Conservation (phyloP, 768 basidiomycete species). For the Lentinula lateritia region DNA sequence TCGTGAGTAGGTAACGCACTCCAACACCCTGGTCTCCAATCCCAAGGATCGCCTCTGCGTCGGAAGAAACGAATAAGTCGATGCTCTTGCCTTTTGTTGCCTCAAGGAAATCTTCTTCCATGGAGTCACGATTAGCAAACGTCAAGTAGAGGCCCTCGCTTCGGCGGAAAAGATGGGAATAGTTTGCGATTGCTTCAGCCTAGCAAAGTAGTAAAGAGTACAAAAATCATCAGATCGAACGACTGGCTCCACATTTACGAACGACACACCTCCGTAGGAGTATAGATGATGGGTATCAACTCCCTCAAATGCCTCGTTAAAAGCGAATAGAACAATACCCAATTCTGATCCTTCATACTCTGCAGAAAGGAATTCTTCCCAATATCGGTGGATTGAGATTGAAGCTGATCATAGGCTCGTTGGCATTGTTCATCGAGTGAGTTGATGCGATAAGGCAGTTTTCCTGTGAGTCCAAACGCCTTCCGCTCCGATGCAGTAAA, state of each 20-base stretch:
- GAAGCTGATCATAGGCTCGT: slow-evolving; percentile 53
- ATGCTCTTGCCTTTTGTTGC: slow-evolving; percentile 56
- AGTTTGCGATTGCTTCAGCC: slow-evolving; percentile 79
- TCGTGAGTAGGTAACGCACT: slow-evolving; percentile 24
- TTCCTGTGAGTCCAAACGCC: slow-evolving; percentile 56
- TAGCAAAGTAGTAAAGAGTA: slow-evolving; percentile 17
- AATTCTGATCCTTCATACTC: slow-evolving; percentile 74
- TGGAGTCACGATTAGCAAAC: slow-evolving; percentile 52
- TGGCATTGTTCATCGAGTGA: slow-evolving; percentile 72
- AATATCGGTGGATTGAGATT: slow-evolving; percentile 28
- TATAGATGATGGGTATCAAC: slow-evolving; percentile 72
- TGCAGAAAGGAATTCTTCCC: slow-evolving; percentile 74
- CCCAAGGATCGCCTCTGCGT: slow-evolving; percentile 82
- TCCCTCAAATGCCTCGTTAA: slow-evolving; percentile 54
- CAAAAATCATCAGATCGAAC: not conserved
- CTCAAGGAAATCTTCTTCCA: slow-evolving; percentile 76
- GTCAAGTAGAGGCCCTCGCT: slow-evolving; percentile 75
- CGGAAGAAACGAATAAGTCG: slow-evolving; percentile 78
- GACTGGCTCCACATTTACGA: not conserved
- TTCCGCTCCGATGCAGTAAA: slow-evolving; percentile 66
- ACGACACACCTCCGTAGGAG: slow-evolving; percentile 62
- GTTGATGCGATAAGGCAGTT: slow-evolving; percentile 47
- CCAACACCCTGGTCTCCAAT: slow-evolving; percentile 74
- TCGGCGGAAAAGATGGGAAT: slow-evolving; percentile 78
- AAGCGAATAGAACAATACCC: slow-evolving; percentile 75